Conservation (phyloP, 2,329 filamentous ascomycete genomes). For the Sporothrix pseudoabietina region DNA sequence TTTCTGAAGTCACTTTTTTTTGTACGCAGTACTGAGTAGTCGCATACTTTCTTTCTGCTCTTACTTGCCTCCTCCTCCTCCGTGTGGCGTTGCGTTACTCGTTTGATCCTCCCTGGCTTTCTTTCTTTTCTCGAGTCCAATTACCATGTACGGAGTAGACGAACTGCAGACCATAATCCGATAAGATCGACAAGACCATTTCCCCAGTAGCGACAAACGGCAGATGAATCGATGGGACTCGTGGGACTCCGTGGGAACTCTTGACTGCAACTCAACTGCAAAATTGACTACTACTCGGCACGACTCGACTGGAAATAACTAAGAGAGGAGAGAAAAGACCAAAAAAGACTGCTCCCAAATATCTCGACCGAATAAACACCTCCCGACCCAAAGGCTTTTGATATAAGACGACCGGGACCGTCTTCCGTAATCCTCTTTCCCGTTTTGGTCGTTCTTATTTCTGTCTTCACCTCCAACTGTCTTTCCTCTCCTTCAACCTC, state of each 20-base stretch:
- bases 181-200: conserved; percentile 10
- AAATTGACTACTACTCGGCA: not conserved
- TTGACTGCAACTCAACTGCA: not conserved
- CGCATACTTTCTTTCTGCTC: not conserved
- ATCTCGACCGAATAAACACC: not conserved
- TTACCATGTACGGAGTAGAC: not conserved
- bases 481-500: not conserved
- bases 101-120: not conserved
- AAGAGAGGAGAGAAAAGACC: not conserved
- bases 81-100: not conserved
- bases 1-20: not conserved
- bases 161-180: conserved; percentile 11
- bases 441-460: not conserved
- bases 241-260: not conserved
- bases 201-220: not conserved
- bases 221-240: not conserved
- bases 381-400: not conserved
- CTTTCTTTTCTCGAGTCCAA: not conserved
- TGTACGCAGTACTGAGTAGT: not conserved
- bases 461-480: conserved; percentile 1
- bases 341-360: not conserved
- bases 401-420: not conserved
- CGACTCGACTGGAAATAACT: not conserved
- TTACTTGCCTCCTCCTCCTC: not conserved
- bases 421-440: not conserved